Percentiles rank a stretch among this genome's conserved stretches.
phyloP scores from a whole-genome alignment of 1,139 yeast species.

The Yamadazyma trypodendri region DNA sequence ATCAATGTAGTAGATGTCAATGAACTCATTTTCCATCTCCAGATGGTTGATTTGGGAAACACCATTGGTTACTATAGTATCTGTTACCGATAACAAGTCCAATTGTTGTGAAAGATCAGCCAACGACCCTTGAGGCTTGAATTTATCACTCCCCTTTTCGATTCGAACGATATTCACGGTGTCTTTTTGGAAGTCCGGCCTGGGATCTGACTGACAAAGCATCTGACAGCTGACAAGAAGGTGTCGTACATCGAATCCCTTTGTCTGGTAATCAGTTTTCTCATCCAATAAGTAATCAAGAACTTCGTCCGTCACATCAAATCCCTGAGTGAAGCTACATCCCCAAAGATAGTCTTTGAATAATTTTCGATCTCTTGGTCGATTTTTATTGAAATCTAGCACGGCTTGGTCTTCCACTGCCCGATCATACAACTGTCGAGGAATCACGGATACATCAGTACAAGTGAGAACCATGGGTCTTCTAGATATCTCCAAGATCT shows the following conservation, averaged over 20 bases:
- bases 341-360: conserved; percentile 37
- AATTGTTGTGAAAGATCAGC: conserved; percentile 14
- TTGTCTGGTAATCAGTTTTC: conserved; percentile 10
- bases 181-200: background rate
- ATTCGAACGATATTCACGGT: background rate
- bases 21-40: conserved; percentile 34
- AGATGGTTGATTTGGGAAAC: conserved; percentile 41
- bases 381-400: conserved; percentile 24
- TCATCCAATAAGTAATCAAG: conserved; percentile 32
- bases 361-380: conserved; percentile 16
- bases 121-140: background rate
- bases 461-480: conserved; percentile 84
- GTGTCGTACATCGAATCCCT: conserved; percentile 52
- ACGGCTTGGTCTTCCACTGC: conserved; percentile 43
- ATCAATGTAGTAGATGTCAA: conserved; percentile 30
- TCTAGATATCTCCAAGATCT: conserved; percentile 62
- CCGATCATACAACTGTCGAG: conserved; percentile 48
- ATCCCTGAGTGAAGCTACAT: conserved; percentile 39
- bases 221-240: conserved; percentile 58
- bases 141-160: no score
- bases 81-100: conserved; percentile 40
- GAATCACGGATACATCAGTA: conserved; percentile 53
- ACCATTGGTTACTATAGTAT: conserved; percentile 31
- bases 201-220: conserved; percentile 38
- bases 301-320: conserved; percentile 30